Percentiles rank a stretch among this genome's conserved stretches.
Conservation (phyloP, 176 grass and related monocot genomes). For the Bonia amplexicaulis region DNA sequence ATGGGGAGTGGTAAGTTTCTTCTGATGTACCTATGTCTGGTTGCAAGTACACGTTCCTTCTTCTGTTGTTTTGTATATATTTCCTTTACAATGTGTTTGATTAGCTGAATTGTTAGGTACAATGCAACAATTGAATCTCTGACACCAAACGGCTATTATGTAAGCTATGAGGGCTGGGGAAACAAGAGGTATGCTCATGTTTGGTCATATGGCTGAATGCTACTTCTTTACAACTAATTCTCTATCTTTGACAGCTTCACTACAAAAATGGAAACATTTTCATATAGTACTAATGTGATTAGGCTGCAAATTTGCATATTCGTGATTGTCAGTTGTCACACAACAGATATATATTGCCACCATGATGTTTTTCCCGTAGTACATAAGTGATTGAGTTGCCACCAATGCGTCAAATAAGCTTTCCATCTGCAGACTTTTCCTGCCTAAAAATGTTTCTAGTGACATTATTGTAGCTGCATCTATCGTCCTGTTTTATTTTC, state of each 20-base stretch:
- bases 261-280: neutral
- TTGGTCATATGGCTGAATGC: neutral
- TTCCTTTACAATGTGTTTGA: slow-evolving; percentile 33
- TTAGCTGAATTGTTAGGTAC: slow-evolving; percentile 65
- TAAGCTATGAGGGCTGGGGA: slow-evolving; percentile 67
- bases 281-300: slow-evolving; percentile 17
- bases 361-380: neutral
- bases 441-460: neutral
- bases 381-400: neutral
- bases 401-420: neutral
- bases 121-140: slow-evolving; percentile 77
- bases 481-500: neutral
- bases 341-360: neutral
- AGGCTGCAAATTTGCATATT: neutral
- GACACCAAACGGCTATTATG: slow-evolving; percentile 80
- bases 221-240: neutral
- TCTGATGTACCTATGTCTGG: slow-evolving; percentile 14
- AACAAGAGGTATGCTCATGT: slow-evolving; percentile 72
- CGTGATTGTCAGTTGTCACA: neutral
- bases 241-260: neutral
- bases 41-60: neutral
- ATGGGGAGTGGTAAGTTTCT: slow-evolving; percentile 67
- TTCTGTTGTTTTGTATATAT: neutral
- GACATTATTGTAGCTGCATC: neutral
- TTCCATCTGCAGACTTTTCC: neutral